Conservation (phyloP, 2,329 filamentous ascomycete genomes). For the Thelonectria rubi region DNA sequence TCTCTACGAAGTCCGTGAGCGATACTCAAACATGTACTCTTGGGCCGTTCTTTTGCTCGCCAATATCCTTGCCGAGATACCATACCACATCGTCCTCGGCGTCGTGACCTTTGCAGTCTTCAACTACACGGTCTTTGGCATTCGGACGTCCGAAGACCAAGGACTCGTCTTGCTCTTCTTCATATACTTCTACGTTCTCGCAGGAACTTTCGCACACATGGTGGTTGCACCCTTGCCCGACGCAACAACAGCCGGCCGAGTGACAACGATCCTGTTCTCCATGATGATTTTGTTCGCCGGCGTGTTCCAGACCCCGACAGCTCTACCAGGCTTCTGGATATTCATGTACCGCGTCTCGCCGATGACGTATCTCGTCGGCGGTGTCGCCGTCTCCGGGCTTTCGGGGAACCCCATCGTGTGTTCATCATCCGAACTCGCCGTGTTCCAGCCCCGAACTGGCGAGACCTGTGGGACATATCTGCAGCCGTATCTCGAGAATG, state of each 20-base stretch:
- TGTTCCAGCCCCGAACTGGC: constrained; percentile 45
- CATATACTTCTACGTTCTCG: constrained; percentile 70
- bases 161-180: constrained; percentile 65
- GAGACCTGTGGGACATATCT: constrained; percentile 59
- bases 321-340: constrained; percentile 33
- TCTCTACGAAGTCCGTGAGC: constrained; percentile 80
- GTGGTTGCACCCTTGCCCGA: constrained; percentile 72
- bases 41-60: constrained; percentile 78
- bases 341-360: constrained; percentile 29
- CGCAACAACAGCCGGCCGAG: constrained; percentile 61
- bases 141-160: constrained; percentile 63
- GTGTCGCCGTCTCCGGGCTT: constrained; percentile 14
- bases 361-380: constrained; percentile 25
- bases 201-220: constrained; percentile 73
- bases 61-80: constrained; percentile 77
- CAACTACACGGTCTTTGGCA: constrained; percentile 71
- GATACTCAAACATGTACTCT: constrained; percentile 77
- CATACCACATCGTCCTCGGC: constrained; percentile 73
- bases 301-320: constrained; percentile 63
- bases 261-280: constrained; percentile 52
- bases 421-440: constrained; percentile 6
- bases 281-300: constrained; percentile 66
- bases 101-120: constrained; percentile 71
- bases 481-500: constrained; percentile 56
- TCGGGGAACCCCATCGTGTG: constrained; percentile 6